phyloP scores from a whole-genome alignment of 805 yeast genomes.

The Saturnispora ahearnii region DNA sequence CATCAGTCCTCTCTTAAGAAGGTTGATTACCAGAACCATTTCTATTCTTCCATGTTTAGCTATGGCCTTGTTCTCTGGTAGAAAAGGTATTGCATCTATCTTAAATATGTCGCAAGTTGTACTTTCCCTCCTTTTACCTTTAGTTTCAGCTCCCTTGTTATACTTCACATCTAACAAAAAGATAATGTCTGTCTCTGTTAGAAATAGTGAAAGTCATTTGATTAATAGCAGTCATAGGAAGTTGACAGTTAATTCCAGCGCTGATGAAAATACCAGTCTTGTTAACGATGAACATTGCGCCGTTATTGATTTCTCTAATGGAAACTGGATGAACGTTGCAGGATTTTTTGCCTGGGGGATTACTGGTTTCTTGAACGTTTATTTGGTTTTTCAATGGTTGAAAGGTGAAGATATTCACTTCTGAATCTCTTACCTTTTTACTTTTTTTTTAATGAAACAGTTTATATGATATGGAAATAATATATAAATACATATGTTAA shows the following conservation, averaged over 20 bases:
- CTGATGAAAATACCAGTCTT: constrained; percentile 8
- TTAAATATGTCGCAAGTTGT: constrained; percentile 83
- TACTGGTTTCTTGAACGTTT: constrained; percentile 62
- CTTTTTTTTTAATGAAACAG: neutral
- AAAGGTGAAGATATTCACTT: constrained; percentile 30
- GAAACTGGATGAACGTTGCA: constrained; percentile 42
- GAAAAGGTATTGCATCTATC: constrained; percentile 60
- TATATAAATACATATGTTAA: neutral
- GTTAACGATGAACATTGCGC: constrained; percentile 7
- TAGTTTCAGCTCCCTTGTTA: constrained; percentile 75
- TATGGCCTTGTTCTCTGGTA: constrained; percentile 64
- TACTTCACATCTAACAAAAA: constrained; percentile 66
- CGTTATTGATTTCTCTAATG: constrained; percentile 52
- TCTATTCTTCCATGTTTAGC: constrained; percentile 75
- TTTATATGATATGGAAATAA: neutral
- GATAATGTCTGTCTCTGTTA: constrained; percentile 52
- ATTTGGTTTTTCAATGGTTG: constrained; percentile 29
- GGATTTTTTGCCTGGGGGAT: constrained; percentile 61
- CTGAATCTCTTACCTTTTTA: constrained; percentile 8
- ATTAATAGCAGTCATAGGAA: neutral
- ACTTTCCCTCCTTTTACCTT: constrained; percentile 72
- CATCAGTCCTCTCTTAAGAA: constrained; percentile 68
- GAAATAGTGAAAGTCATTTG: constrained; percentile 4
- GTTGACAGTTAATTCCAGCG: neutral
- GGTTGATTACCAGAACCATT: constrained; percentile 67